Conservation (phyloP, 495 filamentous ascomycete genomes). For the Bacidia rubella region DNA sequence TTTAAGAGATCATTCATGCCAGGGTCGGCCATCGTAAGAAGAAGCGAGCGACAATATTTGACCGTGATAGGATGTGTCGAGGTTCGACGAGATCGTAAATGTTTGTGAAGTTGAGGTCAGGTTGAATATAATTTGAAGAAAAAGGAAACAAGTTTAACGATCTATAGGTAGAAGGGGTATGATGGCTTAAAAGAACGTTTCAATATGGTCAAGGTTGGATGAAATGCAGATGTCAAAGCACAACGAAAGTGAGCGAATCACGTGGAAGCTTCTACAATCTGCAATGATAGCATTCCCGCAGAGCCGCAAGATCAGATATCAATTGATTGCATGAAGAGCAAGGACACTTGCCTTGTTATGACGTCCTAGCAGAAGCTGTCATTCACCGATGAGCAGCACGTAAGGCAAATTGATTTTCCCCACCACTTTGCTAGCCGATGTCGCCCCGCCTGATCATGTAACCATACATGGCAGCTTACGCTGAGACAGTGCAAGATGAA, state of each 20-base stretch:
- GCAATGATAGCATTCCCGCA: not conserved
- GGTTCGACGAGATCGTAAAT: not conserved
- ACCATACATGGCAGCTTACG: too few species aligned
- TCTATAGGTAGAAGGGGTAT: too few species aligned
- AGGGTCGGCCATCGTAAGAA: conserved; percentile 36
- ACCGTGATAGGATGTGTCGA: not conserved
- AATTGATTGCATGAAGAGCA: not conserved
- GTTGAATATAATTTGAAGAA: not conserved
- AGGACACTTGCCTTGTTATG: not conserved
- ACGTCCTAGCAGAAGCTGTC: too few species aligned
- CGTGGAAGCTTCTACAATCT: not conserved
- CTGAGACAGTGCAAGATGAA: too few species aligned
- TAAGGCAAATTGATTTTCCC: too few species aligned
- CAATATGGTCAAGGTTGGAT: too few species aligned
- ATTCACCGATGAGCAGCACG: too few species aligned
- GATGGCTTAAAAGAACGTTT: too few species aligned
- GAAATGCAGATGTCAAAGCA: not conserved
- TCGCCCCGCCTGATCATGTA: too few species aligned
- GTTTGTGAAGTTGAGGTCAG: not conserved
- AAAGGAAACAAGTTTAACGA: too few species aligned
- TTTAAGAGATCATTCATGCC: conserved; percentile 69
- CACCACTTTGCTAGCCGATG: too few species aligned
- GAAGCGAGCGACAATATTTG: too few species aligned
- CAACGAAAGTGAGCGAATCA: not conserved
- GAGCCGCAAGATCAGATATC: not conserved